A percentile compares a stretch with the other conserved stretches of the same genome.
phyloP scores from a whole-genome alignment of 179 eudicot species.

The Beta macrorhiza region DNA sequence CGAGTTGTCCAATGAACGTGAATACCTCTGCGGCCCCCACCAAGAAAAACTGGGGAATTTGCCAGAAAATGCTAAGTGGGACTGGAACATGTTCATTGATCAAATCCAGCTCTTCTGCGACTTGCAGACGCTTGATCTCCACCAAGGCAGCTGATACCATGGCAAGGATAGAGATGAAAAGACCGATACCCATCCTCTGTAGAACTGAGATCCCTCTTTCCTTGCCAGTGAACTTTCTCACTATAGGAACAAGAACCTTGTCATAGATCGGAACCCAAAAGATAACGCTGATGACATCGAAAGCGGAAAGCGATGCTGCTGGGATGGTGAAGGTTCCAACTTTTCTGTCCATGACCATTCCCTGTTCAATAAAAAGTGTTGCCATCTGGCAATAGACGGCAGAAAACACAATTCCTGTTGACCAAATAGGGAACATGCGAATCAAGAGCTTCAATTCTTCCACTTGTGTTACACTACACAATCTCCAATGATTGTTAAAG shows the following conservation, averaged over 20 bases:
- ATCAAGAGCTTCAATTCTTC: constrained; percentile 48
- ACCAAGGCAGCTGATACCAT: constrained; percentile 37
- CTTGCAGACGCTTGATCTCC: constrained; percentile 29
- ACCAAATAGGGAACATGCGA: constrained; percentile 47
- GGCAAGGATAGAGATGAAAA: constrained; percentile 33
- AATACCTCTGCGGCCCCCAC: constrained; percentile 41
- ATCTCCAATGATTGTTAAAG: constrained; percentile 35
- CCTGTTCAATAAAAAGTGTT: constrained; percentile 48
- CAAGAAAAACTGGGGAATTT: constrained; percentile 35
- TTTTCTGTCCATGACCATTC: constrained; percentile 45
- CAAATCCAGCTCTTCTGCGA: constrained; percentile 25
- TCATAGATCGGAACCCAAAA: constrained; percentile 38
- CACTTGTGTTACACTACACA: constrained; percentile 49
- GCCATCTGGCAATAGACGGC: constrained; percentile 49
- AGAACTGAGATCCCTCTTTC: constrained; percentile 34
- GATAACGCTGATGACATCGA: constrained; percentile 35
- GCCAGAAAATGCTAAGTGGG: constrained; percentile 38
- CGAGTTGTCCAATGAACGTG: constrained; percentile 35
- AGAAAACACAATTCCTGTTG: constrained; percentile 44
- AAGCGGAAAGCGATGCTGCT: constrained; percentile 34
- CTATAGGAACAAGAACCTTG: constrained; percentile 29
- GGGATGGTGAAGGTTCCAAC: constrained; percentile 37
- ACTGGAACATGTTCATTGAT: constrained; percentile 22
- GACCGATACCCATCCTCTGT: constrained; percentile 37
- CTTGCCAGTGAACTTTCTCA: constrained; percentile 30